Evolutionary conservation across 1,139 yeast species (phyloP), one percentile per base, ranked within the genome.

Genomic region (Geotrichum candidum): DNA sequence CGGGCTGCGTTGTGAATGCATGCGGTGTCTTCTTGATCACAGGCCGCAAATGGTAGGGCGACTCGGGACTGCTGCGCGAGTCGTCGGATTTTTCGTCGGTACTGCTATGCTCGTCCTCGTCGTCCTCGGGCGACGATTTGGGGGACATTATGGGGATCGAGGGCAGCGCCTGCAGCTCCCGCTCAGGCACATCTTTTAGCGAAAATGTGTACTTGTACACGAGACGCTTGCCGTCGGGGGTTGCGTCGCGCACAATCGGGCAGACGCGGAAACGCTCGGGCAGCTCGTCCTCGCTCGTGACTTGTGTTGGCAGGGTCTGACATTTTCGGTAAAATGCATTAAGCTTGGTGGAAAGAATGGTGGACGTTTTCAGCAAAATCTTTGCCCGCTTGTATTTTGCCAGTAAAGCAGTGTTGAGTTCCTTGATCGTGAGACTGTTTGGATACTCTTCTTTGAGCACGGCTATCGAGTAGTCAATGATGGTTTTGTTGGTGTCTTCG

Each of bases 261-360:
- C 70, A 60, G 63, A 69, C 62, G 58, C 61, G 65, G 46, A 55
- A 55, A 31, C 57, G 53, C 11, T 11, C 10, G 45, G 57, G 57
- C 31, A 54, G 57, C 15, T 23, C 29, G 27, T 9, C 38, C 41
- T 25, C 41, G 66, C 25, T 61, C 50, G 11, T 56, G 54, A 35
- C 60, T 60, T 53, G 68, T 66, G 52, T 61, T 33, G 57, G 51
- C n/a, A 56, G 62, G 54, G 15, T 64, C 53, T 72, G 73, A 56
- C 69, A 67, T 33, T 74, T 63, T 10, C 76, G 68, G 63, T 70
- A 72, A 45, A 71, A 68, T 22, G 74, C 70, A 62, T 73, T 73
- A 46, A 73, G 68, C 61, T 73, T 73, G 4, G 76, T 72, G 23
- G 76, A 72, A 46, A 73, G 65, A 29, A 72, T 68, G 1, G 73